Evolutionary conservation across 108 stramenopile species (phyloP).

Genomic region (Stephanodiscus triporus): DNA sequence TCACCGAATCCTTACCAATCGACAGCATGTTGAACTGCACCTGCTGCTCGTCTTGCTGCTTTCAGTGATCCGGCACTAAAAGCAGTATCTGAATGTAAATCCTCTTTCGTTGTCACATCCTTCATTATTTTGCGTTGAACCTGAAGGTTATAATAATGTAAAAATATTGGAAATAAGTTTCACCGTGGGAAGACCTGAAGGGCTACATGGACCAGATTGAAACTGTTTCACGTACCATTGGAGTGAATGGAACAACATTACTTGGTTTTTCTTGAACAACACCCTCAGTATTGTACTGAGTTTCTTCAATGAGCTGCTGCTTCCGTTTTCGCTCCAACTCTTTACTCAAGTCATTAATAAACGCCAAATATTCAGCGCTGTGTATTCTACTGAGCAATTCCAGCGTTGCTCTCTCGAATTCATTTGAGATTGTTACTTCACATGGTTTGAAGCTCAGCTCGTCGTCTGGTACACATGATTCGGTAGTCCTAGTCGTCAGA

Average conservation of each 20-base stretch:
- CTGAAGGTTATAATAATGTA: constrained; percentile 12
- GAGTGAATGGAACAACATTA: constrained; percentile 84
- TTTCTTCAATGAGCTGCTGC: constrained; percentile 41
- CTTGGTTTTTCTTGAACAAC: constrained; percentile 2
- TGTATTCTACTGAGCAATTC: constrained; percentile 89
- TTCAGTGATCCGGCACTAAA: constrained; percentile 88
- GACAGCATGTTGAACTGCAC: constrained; percentile 93
- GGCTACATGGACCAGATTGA: neutral
- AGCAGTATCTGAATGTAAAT: constrained; percentile 83
- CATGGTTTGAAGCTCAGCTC: constrained; percentile 53
- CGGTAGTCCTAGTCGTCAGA: constrained; percentile 42
- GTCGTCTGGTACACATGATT: constrained; percentile 35
- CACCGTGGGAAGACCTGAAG: neutral
- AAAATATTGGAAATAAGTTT: neutral
- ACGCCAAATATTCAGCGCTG: constrained; percentile 85
- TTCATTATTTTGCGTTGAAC: constrained; percentile 77
- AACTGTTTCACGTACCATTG: constrained; percentile 58
- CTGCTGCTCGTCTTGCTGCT: constrained; percentile 90
- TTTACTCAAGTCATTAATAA: constrained; percentile 89
- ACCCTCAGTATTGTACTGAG: constrained; percentile 26
- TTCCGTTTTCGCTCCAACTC: constrained; percentile 71
- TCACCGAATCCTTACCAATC: constrained; percentile 63
- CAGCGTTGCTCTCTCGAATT: constrained; percentile 88
- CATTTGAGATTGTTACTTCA: constrained; percentile 79
- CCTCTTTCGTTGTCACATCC: constrained; percentile 63